phyloP scores from a whole-genome alignment of 164 flowering plant species.

The Hamamelis virginiana region DNA sequence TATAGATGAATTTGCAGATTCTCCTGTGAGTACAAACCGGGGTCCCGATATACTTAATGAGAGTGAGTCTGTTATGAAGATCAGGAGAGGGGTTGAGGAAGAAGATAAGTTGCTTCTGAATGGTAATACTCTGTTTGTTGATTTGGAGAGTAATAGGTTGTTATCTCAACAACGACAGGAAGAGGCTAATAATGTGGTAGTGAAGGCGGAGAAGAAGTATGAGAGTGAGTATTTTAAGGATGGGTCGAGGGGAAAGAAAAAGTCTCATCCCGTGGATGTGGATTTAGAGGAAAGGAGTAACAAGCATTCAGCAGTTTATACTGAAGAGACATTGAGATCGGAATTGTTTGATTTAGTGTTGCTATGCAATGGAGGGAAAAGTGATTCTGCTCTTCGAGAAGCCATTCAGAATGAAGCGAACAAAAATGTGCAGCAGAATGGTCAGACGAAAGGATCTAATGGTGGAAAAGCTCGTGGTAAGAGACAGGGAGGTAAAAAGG shows the following conservation, averaged over 20 bases:
- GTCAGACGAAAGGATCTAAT: slow-evolving; percentile 15
- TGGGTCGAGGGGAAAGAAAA: slow-evolving; percentile 34
- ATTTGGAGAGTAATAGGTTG: neutral
- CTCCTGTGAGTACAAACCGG: slow-evolving; percentile 10
- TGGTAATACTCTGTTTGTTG: neutral
- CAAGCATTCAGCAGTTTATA: slow-evolving; percentile 41
- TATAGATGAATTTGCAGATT: slow-evolving; percentile 10
- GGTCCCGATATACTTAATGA: slow-evolving; percentile 14
- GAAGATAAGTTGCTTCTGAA: neutral
- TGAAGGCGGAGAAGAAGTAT: slow-evolving; percentile 13
- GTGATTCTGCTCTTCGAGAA: slow-evolving; percentile 23
- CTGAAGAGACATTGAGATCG: slow-evolving; percentile 29
- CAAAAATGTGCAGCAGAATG: slow-evolving; percentile 18
- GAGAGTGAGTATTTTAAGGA: neutral
- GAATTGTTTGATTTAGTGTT: slow-evolving; percentile 43
- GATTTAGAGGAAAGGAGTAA: slow-evolving; percentile 31
- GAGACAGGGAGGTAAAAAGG: slow-evolving; percentile 24
- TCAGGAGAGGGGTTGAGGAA: slow-evolving; percentile 3
- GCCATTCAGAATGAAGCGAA: slow-evolving; percentile 9
- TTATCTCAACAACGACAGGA: neutral
- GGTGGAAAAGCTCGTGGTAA: slow-evolving; percentile 27
- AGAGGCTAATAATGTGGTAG: slow-evolving; percentile 3
- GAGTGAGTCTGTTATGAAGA: slow-evolving; percentile 11
- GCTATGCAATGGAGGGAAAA: slow-evolving; percentile 28
- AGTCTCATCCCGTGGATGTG: slow-evolving; percentile 21